These are phyloP conservation scores for Trichoderma oligosporum DNA, from an alignment of 2,329 filamentous ascomycete species.

Conservation along the genomic window DNA sequence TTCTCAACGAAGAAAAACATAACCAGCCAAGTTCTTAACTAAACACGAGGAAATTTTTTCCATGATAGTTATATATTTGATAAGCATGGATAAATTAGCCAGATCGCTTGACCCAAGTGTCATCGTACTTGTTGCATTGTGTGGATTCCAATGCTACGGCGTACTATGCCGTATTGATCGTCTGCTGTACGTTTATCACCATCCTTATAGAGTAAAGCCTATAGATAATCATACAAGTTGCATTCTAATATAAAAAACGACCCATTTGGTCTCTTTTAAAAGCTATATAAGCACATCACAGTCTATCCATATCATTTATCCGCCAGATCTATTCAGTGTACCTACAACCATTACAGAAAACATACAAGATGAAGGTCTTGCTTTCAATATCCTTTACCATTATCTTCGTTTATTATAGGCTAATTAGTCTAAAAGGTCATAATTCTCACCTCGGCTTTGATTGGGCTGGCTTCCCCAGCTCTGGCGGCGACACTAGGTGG, in stretches of 20 bases:
- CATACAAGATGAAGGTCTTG: not conserved
- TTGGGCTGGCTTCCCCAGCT: not conserved
- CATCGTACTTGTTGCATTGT: not conserved
- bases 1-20: too few species aligned
- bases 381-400: too few species aligned
- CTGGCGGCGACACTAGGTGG: not conserved
- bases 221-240: not conserved
- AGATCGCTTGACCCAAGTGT: not conserved
- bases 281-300: not conserved
- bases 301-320: not conserved
- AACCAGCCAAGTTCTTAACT: too few species aligned
- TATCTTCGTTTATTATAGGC: not conserved
- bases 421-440: not conserved
- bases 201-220: conserved; percentile 7
- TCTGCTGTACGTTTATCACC: not conserved
- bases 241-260: not conserved
- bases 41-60: too few species aligned
- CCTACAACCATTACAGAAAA: not conserved
- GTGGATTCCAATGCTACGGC: not conserved
- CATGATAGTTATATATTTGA: not conserved
- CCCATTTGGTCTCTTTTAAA: too few species aligned
- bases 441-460: not conserved
- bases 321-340: not conserved
- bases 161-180: not conserved
- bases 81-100: not conserved